Percentiles rank a stretch among this genome's conserved stretches.
phyloP scores from a whole-genome alignment of 73 alveolate species.

The Paramecium biaurelia region DNA sequence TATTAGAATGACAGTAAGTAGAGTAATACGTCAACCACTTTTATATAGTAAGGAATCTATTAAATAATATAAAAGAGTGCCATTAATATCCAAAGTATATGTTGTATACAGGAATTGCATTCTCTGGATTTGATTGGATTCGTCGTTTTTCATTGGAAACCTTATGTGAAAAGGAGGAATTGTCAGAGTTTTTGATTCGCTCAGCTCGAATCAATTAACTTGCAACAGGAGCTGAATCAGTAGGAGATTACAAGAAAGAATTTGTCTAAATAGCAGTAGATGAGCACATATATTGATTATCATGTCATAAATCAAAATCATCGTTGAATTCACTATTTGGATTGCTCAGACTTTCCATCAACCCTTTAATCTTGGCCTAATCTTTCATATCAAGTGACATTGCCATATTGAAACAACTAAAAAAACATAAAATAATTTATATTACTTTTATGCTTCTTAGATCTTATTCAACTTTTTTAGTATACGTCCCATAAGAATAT shows the following conservation, averaged over 20 bases:
- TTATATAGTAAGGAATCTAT: neutral
- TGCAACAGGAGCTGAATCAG: neutral
- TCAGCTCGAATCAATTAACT: neutral
- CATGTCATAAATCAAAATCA: conserved; percentile 53
- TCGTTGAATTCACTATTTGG: conserved; percentile 28
- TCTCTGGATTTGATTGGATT: conserved; percentile 33
- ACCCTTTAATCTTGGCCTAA: conserved; percentile 7
- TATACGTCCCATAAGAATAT: conserved; percentile 88
- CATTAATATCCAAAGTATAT: neutral
- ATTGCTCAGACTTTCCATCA: conserved; percentile 4
- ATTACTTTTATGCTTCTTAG: conserved; percentile 85
- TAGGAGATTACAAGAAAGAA: conserved; percentile 2
- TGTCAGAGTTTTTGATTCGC: neutral
- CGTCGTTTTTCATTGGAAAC: neutral
- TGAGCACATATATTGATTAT: conserved; percentile 28
- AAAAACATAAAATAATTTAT: neutral
- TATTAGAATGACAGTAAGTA: neutral
- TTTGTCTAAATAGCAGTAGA: conserved; percentile 14
- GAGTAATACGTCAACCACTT: neutral
- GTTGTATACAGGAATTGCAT: neutral
- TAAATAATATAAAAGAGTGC: neutral
- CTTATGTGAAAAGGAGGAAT: conserved; percentile 14
- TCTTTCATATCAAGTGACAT: conserved; percentile 36
- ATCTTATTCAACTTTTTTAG: conserved; percentile 80
- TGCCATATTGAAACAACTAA: conserved; percentile 35